Conservation (phyloP, 257 asterid species). For the Phtheirospermum japonicum region DNA sequence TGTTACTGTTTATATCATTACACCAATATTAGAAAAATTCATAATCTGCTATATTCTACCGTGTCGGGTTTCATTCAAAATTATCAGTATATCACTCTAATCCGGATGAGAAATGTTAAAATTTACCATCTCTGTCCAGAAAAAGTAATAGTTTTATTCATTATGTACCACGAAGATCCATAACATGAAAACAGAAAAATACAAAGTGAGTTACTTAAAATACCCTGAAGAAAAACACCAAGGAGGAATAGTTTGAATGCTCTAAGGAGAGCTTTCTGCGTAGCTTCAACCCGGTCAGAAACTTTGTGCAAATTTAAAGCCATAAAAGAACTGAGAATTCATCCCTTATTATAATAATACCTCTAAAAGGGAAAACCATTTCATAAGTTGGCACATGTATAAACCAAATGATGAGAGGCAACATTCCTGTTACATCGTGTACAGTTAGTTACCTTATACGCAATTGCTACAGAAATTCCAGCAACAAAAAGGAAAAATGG, state of each 20-base stretch:
- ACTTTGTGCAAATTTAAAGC: conserved; percentile 46
- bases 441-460: conserved; percentile 48
- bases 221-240: too few species aligned
- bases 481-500: too few species aligned
- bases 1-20: too few species aligned
- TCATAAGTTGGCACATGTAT: not conserved
- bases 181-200: conserved; percentile 18
- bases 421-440: conserved; percentile 1
- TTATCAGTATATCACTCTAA: too few species aligned
- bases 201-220: too few species aligned
- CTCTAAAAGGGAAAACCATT: conserved; percentile 7
- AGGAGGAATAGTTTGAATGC: too few species aligned
- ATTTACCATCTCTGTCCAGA: not conserved
- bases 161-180: conserved; percentile 4
- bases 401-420: not conserved
- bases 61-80: not conserved
- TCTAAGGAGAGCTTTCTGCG: conserved; percentile 60
- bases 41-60: too few species aligned
- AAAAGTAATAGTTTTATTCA: not conserved
- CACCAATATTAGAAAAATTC: too few species aligned
- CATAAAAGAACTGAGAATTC: conserved; percentile 18
- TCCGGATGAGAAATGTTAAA: too few species aligned
- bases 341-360: not conserved
- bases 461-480: conserved; percentile 64
- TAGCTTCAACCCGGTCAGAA: conserved; percentile 47